A percentile compares a stretch with the other conserved stretches of the same genome.
These are phyloP conservation scores for Rhynchosporium secalis DNA, from an alignment of 2,329 filamentous ascomycete genomes.

Conservation along the genomic window DNA sequence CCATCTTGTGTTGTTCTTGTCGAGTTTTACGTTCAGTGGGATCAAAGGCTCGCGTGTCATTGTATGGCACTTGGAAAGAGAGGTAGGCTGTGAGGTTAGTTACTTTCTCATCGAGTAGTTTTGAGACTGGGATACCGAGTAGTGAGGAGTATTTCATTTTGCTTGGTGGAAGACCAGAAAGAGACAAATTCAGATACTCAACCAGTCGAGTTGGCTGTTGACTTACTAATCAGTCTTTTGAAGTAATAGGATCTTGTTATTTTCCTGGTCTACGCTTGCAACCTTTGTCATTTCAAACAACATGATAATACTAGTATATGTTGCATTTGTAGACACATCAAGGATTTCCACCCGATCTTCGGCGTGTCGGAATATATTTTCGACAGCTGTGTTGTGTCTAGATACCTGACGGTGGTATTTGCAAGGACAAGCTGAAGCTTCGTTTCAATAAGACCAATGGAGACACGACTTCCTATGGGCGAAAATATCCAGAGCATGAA, in stretches of 20 bases:
- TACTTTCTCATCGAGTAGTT: neutral
- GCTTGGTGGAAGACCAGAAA: neutral
- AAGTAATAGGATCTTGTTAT: conserved; percentile 19
- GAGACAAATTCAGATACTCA: neutral
- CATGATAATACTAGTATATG: neutral
- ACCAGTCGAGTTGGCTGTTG: neutral
- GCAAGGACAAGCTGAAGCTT: neutral
- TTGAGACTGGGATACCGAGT: neutral
- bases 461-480: conserved; percentile 25
- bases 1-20: neutral
- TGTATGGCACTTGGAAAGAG: neutral
- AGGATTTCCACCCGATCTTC: neutral
- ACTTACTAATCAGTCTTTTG: neutral
- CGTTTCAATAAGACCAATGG: neutral
- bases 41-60: neutral
- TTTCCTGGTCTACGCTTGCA: conserved; percentile 16
- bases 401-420: neutral
- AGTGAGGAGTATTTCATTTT: neutral
- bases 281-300: conserved; percentile 1
- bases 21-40: neutral
- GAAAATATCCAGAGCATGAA: conserved; percentile 25
- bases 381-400: conserved; percentile 1
- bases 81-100: neutral
- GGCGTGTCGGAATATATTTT: conserved; percentile 4
- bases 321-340: neutral